A percentile compares a stretch with the other conserved stretches of the same genome.
These are phyloP conservation scores for Stephanodiscus triporus DNA, from an alignment of 108 stramenopile genomes.

Conservation along the genomic window DNA sequence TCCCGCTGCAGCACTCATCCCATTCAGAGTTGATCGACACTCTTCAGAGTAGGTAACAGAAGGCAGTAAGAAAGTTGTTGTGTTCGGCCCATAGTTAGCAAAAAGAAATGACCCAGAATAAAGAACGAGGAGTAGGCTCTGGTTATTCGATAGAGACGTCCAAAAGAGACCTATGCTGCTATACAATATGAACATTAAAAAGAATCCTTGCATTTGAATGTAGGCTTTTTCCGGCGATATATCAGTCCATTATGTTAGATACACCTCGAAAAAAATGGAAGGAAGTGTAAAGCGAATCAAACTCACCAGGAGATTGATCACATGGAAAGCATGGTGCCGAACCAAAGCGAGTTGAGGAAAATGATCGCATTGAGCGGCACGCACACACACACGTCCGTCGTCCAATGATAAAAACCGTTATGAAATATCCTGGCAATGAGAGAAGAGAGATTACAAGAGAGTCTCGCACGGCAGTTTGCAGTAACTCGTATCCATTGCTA, in stretches of 20 bases:
- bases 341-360: conserved; percentile 20
- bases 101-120: conserved; percentile 67
- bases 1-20: conserved; percentile 80
- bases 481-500: conserved; percentile 33
- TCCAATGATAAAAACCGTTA: conserved; percentile 72
- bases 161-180: conserved; percentile 75
- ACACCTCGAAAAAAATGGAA: background rate
- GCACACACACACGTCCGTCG: conserved; percentile 37
- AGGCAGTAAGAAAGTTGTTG: conserved; percentile 76
- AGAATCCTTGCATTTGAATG: conserved; percentile 88
- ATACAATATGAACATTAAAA: conserved; percentile 77
- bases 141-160: conserved; percentile 48
- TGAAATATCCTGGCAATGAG: conserved; percentile 81
- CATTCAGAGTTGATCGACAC: conserved; percentile 85
- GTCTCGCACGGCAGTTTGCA: conserved; percentile 38
- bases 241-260: background rate
- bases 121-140: conserved; percentile 53
- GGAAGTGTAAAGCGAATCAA: background rate
- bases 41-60: conserved; percentile 66
- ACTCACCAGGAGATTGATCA: conserved; percentile 64
- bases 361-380: conserved; percentile 27
- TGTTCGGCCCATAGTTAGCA: conserved; percentile 70
- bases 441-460: conserved; percentile 54
- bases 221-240: conserved; percentile 21
- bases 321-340: conserved; percentile 28